Evolutionary conservation across 495 filamentous ascomycete species (phyloP).

Genomic region (Penicillium odoratum): DNA sequence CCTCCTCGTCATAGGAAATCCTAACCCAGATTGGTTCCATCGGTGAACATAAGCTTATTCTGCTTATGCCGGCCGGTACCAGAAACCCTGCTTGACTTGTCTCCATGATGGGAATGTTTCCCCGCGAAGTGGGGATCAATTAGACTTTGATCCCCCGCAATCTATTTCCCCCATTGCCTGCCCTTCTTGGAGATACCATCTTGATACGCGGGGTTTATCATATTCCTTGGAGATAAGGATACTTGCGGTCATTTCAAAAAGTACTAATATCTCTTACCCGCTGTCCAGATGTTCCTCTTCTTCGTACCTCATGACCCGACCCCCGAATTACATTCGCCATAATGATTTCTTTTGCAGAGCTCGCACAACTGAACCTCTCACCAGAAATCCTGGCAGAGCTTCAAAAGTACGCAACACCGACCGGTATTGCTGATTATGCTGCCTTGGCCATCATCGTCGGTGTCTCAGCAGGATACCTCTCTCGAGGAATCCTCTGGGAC

Average conservation of each 20-base stretch:
- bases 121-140: neutral
- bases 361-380: slow-evolving; percentile 14
- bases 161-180: neutral
- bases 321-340: neutral
- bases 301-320: neutral
- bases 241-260: neutral
- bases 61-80: neutral
- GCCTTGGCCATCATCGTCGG: slow-evolving; percentile 31
- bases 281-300: neutral
- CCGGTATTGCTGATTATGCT: slow-evolving; percentile 31
- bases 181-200: neutral
- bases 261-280: neutral
- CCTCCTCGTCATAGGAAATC: neutral
- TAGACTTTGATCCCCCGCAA: neutral
- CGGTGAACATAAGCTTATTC: neutral
- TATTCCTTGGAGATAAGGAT: neutral
- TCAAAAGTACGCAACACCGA: slow-evolving; percentile 26
- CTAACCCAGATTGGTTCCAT: no score
- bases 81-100: neutral
- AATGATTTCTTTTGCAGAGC: slow-evolving; percentile 1
- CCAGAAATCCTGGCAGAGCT: slow-evolving; percentile 25
- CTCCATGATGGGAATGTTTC: slow-evolving; percentile 2
- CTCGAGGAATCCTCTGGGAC: slow-evolving; percentile 38
- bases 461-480: slow-evolving; percentile 29
- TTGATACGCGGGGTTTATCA: neutral